Conservation (phyloP, 1,284 basidiomycete genomes). For the Moesziomyces sp. region DNA sequence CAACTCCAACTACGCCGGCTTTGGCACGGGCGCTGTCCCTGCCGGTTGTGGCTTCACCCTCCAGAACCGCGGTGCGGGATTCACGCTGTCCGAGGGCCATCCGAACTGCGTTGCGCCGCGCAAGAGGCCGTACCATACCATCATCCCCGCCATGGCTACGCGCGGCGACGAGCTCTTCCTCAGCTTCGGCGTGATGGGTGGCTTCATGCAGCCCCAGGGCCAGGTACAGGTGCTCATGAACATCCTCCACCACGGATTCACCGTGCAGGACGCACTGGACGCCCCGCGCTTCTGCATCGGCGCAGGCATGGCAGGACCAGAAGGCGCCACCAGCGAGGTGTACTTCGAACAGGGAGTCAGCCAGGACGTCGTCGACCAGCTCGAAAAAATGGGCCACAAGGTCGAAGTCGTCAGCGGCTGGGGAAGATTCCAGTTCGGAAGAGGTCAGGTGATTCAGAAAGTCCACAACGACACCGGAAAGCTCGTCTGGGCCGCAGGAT, state of each 20-base stretch:
- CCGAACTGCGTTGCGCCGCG: constrained; percentile 76
- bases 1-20: constrained; percentile 80
- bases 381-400: constrained; percentile 84
- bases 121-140: constrained; percentile 94
- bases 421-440: constrained; percentile 79
- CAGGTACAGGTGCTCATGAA: constrained; percentile 94
- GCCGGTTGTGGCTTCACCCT: constrained; percentile 94
- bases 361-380: constrained; percentile 70
- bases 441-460: constrained; percentile 74
- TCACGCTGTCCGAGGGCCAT: constrained; percentile 81
- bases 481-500: constrained; percentile 49
- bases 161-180: constrained; percentile 84
- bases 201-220: constrained; percentile 93
- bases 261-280: constrained; percentile 76
- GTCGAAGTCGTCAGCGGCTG: constrained; percentile 76
- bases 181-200: constrained; percentile 87
- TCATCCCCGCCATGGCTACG: constrained; percentile 90
- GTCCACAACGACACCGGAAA: constrained; percentile 19
- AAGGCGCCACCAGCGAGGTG: constrained; percentile 78
- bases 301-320: constrained; percentile 78
- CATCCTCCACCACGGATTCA: constrained; percentile 81
- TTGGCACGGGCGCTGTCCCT: constrained; percentile 78
- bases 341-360: constrained; percentile 87
- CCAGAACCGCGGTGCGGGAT: constrained; percentile 90
- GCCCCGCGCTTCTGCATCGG: constrained; percentile 96